Evolutionary conservation across 805 yeast species (phyloP).

Genomic region (Candida khao-thaluensis): DNA sequence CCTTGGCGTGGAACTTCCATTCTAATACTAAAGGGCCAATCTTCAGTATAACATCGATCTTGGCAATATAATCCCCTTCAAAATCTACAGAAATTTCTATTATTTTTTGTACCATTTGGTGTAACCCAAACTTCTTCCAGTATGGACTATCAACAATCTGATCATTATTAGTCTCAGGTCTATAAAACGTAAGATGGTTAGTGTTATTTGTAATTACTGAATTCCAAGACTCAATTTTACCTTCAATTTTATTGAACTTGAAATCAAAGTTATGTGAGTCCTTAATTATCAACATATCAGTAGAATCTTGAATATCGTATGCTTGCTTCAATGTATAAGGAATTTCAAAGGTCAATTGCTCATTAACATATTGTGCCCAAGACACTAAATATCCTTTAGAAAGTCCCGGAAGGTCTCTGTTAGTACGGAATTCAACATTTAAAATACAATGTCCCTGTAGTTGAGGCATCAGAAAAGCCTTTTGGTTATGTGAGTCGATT

Average conservation of each 20-base stretch:
- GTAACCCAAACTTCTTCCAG: slow-evolving; percentile 27
- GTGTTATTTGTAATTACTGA: slow-evolving; percentile 6
- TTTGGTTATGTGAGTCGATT: not conserved
- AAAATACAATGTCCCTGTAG: slow-evolving; percentile 5
- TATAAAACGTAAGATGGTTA: slow-evolving; percentile 23
- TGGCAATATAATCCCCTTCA: not conserved
- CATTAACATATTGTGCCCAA: slow-evolving; percentile 21
- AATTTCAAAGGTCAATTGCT: not conserved
- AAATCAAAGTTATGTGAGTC: not conserved
- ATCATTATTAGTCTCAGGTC: slow-evolving; percentile 31
- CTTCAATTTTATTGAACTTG: slow-evolving; percentile 13
- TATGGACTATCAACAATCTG: slow-evolving; percentile 19
- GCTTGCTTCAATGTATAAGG: not conserved
- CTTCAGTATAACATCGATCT: slow-evolving; percentile 16
- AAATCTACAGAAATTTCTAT: slow-evolving; percentile 5
- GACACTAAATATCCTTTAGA: slow-evolving; percentile 22
- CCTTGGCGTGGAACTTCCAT: slow-evolving; percentile 23
- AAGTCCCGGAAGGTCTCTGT: slow-evolving; percentile 8
- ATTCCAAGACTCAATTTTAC: slow-evolving; percentile 13
- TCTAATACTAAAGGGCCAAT: slow-evolving; percentile 23
- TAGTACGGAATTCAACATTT: slow-evolving; percentile 14
- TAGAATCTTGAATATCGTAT: not conserved
- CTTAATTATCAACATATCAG: not conserved
- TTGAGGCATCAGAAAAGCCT: slow-evolving; percentile 1
- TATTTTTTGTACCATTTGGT: slow-evolving; percentile 17